Evolutionary conservation across 108 stramenopile species (phyloP).

Genomic region (Skeletonema grethae): DNA sequence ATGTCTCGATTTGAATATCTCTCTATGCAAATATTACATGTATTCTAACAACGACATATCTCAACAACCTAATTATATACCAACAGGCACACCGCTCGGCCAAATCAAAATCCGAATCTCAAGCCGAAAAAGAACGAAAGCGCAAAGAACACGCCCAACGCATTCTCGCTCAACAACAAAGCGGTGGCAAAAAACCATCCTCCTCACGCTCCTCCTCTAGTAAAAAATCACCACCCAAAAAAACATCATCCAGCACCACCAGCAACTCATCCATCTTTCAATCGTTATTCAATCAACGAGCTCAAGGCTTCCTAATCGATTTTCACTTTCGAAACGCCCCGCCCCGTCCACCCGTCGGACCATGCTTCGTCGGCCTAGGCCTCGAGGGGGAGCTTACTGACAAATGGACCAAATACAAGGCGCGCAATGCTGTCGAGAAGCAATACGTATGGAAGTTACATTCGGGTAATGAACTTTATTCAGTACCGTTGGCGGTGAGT

Average conservation of each 20-base stretch:
- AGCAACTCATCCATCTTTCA: conserved; percentile 58
- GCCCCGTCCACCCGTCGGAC: conserved; percentile 89
- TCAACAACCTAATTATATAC: no score
- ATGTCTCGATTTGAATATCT: no score
- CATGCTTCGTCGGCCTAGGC: conserved; percentile 80
- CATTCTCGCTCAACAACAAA: conserved; percentile 45
- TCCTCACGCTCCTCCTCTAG: neutral
- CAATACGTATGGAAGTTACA: conserved; percentile 85
- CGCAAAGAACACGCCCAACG: conserved; percentile 72
- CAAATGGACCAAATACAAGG: conserved; percentile 70
- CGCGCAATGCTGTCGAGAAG: conserved; percentile 77
- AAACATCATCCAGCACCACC: conserved; percentile 7
- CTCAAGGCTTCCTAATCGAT: conserved; percentile 85
- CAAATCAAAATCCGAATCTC: conserved; percentile 57
- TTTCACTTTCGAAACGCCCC: conserved; percentile 87
- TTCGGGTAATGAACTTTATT: conserved; percentile 60
- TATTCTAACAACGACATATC: no score
- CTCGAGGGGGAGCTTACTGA: conserved; percentile 72
- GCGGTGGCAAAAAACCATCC: conserved; percentile 6
- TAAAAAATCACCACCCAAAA: conserved; percentile 1
- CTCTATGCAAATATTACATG: no score
- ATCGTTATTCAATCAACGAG: conserved; percentile 71
- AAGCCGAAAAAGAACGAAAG: conserved; percentile 74
- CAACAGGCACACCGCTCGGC: conserved; percentile 60
- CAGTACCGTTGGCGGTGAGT: conserved; percentile 75